Base-by-base conservation (phyloP, 1,284 basidiomycete genomes). In the Rhodotorula sp. region DNA sequence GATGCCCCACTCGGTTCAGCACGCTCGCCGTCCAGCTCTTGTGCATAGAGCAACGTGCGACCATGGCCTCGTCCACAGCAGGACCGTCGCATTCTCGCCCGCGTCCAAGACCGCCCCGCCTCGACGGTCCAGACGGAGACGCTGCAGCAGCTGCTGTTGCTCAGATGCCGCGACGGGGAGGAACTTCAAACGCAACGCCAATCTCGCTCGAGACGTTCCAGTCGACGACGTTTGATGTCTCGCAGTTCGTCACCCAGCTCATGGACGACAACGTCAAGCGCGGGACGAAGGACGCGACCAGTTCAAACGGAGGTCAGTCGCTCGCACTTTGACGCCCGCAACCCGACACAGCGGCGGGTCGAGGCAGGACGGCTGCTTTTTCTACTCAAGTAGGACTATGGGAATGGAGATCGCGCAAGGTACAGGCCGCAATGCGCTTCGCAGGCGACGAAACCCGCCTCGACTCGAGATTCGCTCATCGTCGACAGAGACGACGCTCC, bases 191-290 rank as follows among this genome's bases (percentile, higher is more conserved):
- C 37, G 37, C 53, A 12, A 33, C 58, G 12, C 45, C 64, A 42
- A 69, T 77, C 62, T 69, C 72, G 62, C 73, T 78, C 62, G 73
- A 70, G 29, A 73, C 73, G 45, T 78, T 78, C 63, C 68, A 74
- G 60, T 62, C 68, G 14, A 53, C 71, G 20, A 58, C 70, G 29
- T 78, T 78, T 65, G 74, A 77, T 58, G 77, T 78, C 48, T 44
- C 65, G 6, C 49, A 51, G 10, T 73, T 78, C 54, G 76, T 78
- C 54, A 67, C 70, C 12, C 44, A 60, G 7, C 67, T 78, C 51
- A 78, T 77, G 68, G 73, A 76, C 15, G 53, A 66, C 15, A 69
- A 74, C 49, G 75, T 77, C n/a, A 49, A 57, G 14, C 29, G 51
- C 37, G 37, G 37, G 37, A 42, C 37, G 14, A 72, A 73, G 49